phyloP scores from a whole-genome alignment of 192 early-diverging fungal species.

The Radiomyces spectabilis region DNA sequence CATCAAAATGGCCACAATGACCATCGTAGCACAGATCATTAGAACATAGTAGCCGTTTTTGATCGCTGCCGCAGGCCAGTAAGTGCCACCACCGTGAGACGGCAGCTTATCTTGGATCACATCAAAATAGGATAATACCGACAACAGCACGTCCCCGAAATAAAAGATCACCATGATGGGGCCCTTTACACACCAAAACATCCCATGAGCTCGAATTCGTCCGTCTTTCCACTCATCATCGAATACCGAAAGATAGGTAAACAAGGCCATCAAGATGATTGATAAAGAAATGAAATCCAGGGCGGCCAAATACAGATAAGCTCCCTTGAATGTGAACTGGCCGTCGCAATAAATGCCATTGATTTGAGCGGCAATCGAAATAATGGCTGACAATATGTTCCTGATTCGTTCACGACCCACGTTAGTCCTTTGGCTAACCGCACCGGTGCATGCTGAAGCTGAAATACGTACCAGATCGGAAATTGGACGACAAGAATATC shows the following conservation, averaged over 20 bases:
- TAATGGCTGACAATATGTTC: constrained; percentile 16
- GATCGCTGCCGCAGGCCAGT: constrained; percentile 16
- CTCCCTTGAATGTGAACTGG: constrained; percentile 11
- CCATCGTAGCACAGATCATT: constrained; percentile 15
- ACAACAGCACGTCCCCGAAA: constrained; percentile 15
- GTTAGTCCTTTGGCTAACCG: not conserved
- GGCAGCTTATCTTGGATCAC: constrained; percentile 9
- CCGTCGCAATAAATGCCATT: constrained; percentile 25
- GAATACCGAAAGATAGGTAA: constrained; percentile 24
- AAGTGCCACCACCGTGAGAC: constrained; percentile 8
- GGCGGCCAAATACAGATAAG: constrained; percentile 18
- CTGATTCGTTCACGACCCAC: no score
- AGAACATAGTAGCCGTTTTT: constrained; percentile 19
- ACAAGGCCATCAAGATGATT: constrained; percentile 25
- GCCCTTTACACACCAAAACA: constrained; percentile 29
- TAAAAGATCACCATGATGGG: constrained; percentile 26
- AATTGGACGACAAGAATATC: constrained; percentile 28
- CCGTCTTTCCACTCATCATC: constrained; percentile 24
- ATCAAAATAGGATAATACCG: not conserved
- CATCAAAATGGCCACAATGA: constrained; percentile 16
- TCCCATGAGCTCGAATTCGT: constrained; percentile 14
- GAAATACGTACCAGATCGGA: constrained; percentile 30
- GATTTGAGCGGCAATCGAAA: constrained; percentile 26
- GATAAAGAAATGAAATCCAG: constrained; percentile 24
- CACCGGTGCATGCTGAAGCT: no score